Percentiles rank a stretch among this genome's conserved stretches.
These are phyloP conservation scores for Metschnikowia anglica DNA, from an alignment of 805 yeast species.

Conservation along the genomic window DNA sequence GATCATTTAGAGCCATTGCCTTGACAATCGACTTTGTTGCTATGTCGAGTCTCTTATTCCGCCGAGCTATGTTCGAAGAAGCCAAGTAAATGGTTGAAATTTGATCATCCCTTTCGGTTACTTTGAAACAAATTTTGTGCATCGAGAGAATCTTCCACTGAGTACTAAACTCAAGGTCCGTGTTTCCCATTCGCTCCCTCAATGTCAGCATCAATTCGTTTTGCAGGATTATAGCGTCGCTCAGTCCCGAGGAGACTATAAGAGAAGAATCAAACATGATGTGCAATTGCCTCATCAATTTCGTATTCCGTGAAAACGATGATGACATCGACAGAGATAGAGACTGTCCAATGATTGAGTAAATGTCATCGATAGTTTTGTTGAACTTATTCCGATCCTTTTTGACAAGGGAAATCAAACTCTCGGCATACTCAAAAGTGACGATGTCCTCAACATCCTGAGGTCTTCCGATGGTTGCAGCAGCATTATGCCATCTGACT, in stretches of 20 bases:
- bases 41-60: slow-evolving; percentile 65
- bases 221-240: slow-evolving; percentile 13
- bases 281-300: slow-evolving; percentile 39
- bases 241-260: slow-evolving; percentile 20
- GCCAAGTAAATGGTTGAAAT: slow-evolving; percentile 51
- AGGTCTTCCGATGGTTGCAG: slow-evolving; percentile 45
- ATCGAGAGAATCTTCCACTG: slow-evolving; percentile 59
- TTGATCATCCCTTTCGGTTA: slow-evolving; percentile 35
- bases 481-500: slow-evolving; percentile 54
- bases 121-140: slow-evolving; percentile 48
- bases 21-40: slow-evolving; percentile 67
- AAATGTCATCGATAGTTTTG: slow-evolving; percentile 49
- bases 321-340: slow-evolving; percentile 44
- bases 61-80: slow-evolving; percentile 64
- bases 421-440: slow-evolving; percentile 65
- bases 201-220: slow-evolving; percentile 24
- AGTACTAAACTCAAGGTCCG: slow-evolving; percentile 50
- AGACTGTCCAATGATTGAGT: slow-evolving; percentile 58
- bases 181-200: slow-evolving; percentile 31
- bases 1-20: slow-evolving; percentile 47
- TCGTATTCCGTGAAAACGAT: slow-evolving; percentile 37
- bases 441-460: slow-evolving; percentile 53
- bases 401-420: slow-evolving; percentile 46
- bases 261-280: slow-evolving; percentile 34
- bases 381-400: slow-evolving; percentile 35